phyloP scores from a whole-genome alignment of 179 eudicot species.

The Corrigiola litoralis region DNA sequence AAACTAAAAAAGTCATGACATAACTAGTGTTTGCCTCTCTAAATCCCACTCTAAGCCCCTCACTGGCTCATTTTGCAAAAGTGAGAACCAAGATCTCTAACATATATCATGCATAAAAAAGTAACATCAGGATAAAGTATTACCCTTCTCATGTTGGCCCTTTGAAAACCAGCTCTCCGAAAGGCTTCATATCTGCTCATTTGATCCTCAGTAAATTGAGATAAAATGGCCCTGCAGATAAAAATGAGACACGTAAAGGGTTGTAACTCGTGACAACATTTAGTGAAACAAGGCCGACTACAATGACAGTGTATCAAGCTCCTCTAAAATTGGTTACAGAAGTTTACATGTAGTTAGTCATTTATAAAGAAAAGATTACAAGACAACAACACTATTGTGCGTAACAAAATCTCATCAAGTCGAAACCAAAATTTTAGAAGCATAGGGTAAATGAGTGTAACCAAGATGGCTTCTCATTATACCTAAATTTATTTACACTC shows the following conservation, averaged over 20 bases:
- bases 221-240: constrained; percentile 58
- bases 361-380: background rate
- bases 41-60: background rate
- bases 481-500: background rate
- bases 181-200: constrained; percentile 98
- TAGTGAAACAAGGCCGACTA: too few relatives aligned
- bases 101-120: background rate
- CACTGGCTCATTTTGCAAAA: background rate
- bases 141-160: constrained; percentile 90
- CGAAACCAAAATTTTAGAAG: too few relatives aligned
- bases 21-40: background rate
- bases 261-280: too few relatives aligned
- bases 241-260: too few relatives aligned
- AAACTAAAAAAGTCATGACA: background rate
- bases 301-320: too few relatives aligned
- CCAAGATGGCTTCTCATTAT: background rate
- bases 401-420: too few relatives aligned
- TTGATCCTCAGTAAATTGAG: constrained; percentile 80
- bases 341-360: too few relatives aligned
- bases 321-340: too few relatives aligned
- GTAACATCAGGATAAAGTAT: constrained; percentile 18
- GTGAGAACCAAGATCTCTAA: background rate
- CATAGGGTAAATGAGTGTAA: too few relatives aligned
- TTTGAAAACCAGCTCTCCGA: constrained; percentile 94
- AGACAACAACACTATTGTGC: too few relatives aligned